Evolutionary conservation across 129 eudicot species (phyloP).

Genomic region (Glebionis coronaria): DNA sequence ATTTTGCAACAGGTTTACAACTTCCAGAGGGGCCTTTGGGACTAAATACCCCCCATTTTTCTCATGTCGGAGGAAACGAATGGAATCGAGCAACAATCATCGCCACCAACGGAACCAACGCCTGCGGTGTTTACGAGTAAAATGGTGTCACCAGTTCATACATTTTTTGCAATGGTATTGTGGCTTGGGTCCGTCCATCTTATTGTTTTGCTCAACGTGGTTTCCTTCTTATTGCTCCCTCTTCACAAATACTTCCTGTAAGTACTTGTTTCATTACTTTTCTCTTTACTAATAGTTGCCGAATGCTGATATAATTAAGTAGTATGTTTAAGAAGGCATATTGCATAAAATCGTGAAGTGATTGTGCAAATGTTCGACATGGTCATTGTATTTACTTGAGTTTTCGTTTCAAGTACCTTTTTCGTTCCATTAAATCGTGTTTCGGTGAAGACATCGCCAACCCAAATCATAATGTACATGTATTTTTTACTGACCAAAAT

Average conservation of each 20-base stretch:
- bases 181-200: constrained; percentile 84
- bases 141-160: constrained; percentile 35
- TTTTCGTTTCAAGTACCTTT: no score
- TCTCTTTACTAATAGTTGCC: background rate
- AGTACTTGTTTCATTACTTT: constrained; percentile 13
- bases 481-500: no score
- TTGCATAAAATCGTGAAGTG: no score
- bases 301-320: no score
- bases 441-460: no score
- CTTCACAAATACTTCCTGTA: constrained; percentile 42
- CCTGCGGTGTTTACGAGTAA: constrained; percentile 50
- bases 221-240: constrained; percentile 62
- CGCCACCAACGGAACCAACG: constrained; percentile 6
- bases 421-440: no score
- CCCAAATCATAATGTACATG: no score
- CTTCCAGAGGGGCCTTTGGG: constrained; percentile 11
- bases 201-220: constrained; percentile 35
- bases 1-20: constrained; percentile 12
- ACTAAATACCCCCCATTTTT: constrained; percentile 19
- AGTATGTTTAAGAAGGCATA: no score
- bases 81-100: constrained; percentile 20
- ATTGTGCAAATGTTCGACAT: no score
- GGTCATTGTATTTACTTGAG: no score
- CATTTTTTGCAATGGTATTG: constrained; percentile 42
- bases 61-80: constrained; percentile 24